These are phyloP conservation scores for Croton setiger DNA, from an alignment of 441 rosid species.

Conservation along the genomic window DNA sequence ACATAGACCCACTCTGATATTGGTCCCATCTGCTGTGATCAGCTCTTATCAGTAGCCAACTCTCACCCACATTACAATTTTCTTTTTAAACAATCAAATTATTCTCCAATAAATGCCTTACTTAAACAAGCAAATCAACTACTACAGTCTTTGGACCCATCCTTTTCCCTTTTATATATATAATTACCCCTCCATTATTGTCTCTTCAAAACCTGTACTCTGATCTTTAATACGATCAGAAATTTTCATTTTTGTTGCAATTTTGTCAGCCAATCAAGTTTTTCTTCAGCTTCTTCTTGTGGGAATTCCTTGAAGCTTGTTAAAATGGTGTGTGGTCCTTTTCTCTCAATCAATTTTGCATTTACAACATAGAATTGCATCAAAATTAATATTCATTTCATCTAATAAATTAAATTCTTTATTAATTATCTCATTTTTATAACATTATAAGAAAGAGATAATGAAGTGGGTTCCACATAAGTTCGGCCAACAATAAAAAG, in stretches of 20 bases:
- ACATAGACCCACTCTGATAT: neutral
- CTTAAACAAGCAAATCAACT: neutral
- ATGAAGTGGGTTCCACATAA: too few relatives aligned
- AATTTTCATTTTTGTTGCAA: neutral
- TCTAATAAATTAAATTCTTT: too few relatives aligned
- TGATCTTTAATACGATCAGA: neutral
- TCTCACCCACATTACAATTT: constrained; percentile 28
- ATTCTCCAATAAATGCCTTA: constrained; percentile 16
- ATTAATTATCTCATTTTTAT: too few relatives aligned
- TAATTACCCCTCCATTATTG: neutral
- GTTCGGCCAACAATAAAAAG: too few relatives aligned
- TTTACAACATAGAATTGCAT: neutral
- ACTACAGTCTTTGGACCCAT: neutral
- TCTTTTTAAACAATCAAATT: too few relatives aligned
- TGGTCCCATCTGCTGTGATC: constrained; percentile 22
- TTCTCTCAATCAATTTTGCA: constrained; percentile 13
- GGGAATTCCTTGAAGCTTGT: neutral
- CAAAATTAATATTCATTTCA: too few relatives aligned
- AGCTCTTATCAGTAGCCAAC: constrained; percentile 45
- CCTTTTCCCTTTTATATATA: neutral
- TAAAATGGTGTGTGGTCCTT: constrained; percentile 27
- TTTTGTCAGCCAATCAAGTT: neutral
- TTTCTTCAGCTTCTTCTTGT: constrained; percentile 1
- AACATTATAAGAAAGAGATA: too few relatives aligned
- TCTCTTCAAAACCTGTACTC: constrained; percentile 16